A percentile compares a stretch with the other conserved stretches of the same genome.
These are phyloP conservation scores for Debaryomycetaceae sp. DNA, from an alignment of 1,139 yeast species.

Conservation along the genomic window DNA sequence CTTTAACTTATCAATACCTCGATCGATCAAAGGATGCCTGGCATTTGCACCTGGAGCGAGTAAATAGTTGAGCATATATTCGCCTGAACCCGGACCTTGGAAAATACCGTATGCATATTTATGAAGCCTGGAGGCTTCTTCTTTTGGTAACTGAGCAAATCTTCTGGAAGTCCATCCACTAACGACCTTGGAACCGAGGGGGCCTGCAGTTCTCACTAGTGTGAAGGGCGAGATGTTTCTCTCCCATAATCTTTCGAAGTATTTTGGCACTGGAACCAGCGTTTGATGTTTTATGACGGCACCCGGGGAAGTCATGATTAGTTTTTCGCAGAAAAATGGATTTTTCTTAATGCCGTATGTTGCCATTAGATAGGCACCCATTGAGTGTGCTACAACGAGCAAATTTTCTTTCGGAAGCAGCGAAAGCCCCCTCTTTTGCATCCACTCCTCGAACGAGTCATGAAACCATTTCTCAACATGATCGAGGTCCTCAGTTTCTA, in stretches of 20 bases:
- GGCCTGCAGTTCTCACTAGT: slow-evolving; percentile 59
- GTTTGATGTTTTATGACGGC: slow-evolving; percentile 52
- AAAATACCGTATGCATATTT: slow-evolving; percentile 68
- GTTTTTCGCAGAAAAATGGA: slow-evolving; percentile 43
- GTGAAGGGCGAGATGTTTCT: slow-evolving; percentile 67
- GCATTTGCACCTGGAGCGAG: slow-evolving; percentile 78
- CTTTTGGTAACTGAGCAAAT: slow-evolving; percentile 45
- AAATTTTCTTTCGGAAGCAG: slow-evolving; percentile 26
- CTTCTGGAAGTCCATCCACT: slow-evolving; percentile 77
- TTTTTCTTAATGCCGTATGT: slow-evolving; percentile 41
- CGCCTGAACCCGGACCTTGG: slow-evolving; percentile 71
- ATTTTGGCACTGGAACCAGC: slow-evolving; percentile 50
- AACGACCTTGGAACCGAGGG: slow-evolving; percentile 65
- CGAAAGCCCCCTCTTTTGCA: slow-evolving; percentile 24
- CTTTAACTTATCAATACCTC: slow-evolving; percentile 43
- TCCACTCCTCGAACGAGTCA: slow-evolving; percentile 48
- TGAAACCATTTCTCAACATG: slow-evolving; percentile 53
- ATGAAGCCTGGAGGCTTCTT: slow-evolving; percentile 50
- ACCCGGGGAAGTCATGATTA: slow-evolving; percentile 60
- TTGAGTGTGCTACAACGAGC: slow-evolving; percentile 55
- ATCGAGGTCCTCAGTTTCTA: slow-evolving; percentile 22
- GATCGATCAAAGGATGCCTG: slow-evolving; percentile 53
- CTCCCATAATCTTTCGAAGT: slow-evolving; percentile 69
- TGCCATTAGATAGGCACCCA: slow-evolving; percentile 59
- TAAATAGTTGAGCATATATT: slow-evolving; percentile 65